A percentile compares a stretch with the other conserved stretches of the same genome.
phyloP scores from a whole-genome alignment of 202 grass and related monocot genomes.

The Panicum virgatum region DNA sequence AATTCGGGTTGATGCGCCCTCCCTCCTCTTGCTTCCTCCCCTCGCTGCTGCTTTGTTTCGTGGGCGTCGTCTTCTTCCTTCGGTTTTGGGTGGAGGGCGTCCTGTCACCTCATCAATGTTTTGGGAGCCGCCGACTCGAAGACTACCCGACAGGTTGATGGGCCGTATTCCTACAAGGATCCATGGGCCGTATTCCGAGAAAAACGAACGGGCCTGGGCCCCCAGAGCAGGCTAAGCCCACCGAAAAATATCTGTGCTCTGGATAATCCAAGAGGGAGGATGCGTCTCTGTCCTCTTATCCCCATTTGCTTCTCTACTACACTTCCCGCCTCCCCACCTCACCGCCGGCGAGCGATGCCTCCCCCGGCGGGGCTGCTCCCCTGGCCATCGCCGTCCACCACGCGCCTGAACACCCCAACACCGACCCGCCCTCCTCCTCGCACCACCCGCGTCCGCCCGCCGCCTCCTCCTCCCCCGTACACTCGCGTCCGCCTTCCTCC shows the following conservation, averaged over 20 bases:
- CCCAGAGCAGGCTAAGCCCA: neutral
- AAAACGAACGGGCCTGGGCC: neutral
- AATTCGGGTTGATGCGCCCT: slow-evolving; percentile 4
- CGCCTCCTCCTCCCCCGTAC: slow-evolving; percentile 17
- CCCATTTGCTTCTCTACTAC: slow-evolving; percentile 17
- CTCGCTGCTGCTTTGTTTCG: neutral
- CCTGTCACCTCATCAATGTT: neutral
- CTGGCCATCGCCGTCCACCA: slow-evolving; percentile 37
- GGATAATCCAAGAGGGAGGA: neutral
- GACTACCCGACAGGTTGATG: neutral
- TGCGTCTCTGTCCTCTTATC: slow-evolving; percentile 23
- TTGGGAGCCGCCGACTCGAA: neutral
- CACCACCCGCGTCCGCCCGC: slow-evolving; percentile 16
- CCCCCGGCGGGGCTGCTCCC: slow-evolving; percentile 46
- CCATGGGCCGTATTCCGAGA: neutral
- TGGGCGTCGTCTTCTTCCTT: neutral
- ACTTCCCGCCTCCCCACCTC: slow-evolving; percentile 8
- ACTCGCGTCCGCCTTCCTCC: slow-evolving; percentile 33
- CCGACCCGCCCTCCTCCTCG: slow-evolving; percentile 17
- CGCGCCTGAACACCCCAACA: slow-evolving; percentile 19
- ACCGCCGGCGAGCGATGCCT: slow-evolving; percentile 44
- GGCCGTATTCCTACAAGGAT: neutral
- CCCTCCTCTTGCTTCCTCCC: slow-evolving; percentile 1
- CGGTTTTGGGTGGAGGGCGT: neutral
- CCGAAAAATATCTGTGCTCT: slow-evolving; percentile 19